Evolutionary conservation across 805 yeast species (phyloP), one percentile per base, ranked within the genome.

Genomic region (Wickerhamiella brachini): DNA sequence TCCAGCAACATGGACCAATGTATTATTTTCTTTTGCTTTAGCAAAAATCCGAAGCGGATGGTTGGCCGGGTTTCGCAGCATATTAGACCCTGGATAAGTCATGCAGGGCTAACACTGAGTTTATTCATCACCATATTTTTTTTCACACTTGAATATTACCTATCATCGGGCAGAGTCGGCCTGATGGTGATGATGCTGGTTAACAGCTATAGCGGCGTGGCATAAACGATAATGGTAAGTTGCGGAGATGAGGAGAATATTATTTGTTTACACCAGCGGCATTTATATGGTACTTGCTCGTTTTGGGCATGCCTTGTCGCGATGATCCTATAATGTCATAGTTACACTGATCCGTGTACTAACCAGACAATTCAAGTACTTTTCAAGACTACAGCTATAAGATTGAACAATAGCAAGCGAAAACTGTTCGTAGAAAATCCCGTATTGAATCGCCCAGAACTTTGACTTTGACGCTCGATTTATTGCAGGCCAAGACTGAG

Each of bases 1-100:
- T 0, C 97, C 98, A 0, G 85, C 81, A 10, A 84, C 73, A 44
- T 73, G 75, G 1, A 77, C 86, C 0, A 83, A 81, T 53, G 82
- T 66, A 3, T 71, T 70, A 53, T 74, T 76, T 2, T 22, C 58
- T 49, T 56, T 67, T 63, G 62, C 82, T 69, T 73, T 66, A 49
- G 70, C 67, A 10, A 80, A 70, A 15, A 80, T 75, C 43, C 69
- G 64, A 18, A 79, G 58, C 13, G 85, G 84, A 57, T 76, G 76
- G 64, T 77, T 73, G 31, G 68, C 62, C 17, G 74, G 70, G 45
- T 69, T 64, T 53, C 80, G 50, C 49, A 41, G 46, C 46, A 44
- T 44, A 5, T 21, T 18, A 42, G 12, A 17, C 9, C 7, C 20
- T 38, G 20, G 43, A 38, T 18, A 42, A 29, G 34, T 7, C 34